phyloP scores from a whole-genome alignment of 2,329 filamentous ascomycete genomes.

The Hypoxylon sp. region DNA sequence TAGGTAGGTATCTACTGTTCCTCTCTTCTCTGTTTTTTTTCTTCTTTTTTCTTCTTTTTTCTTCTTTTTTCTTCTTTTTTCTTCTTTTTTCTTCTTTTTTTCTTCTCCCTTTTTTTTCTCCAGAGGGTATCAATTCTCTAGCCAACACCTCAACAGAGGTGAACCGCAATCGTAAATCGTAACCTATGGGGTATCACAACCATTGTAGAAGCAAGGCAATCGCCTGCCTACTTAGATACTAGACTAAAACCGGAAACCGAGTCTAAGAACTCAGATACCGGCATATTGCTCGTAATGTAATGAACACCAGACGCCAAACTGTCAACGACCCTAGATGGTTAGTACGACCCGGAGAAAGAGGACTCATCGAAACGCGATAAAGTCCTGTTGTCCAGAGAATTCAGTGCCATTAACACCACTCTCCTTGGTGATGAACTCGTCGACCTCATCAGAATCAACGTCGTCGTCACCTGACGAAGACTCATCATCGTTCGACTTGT shows the following conservation, averaged over 20 bases:
- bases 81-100: constrained; percentile 6
- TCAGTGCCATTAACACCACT: constrained; percentile 63
- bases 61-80: constrained; percentile 7
- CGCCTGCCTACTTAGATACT: constrained; percentile 28
- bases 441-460: constrained; percentile 78
- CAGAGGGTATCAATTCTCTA: constrained; percentile 28
- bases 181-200: constrained; percentile 36
- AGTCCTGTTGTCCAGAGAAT: constrained; percentile 67
- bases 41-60: constrained; percentile 8
- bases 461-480: constrained; percentile 74
- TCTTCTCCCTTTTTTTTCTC: constrained; percentile 15
- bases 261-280: constrained; percentile 7
- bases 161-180: too few relatives aligned
- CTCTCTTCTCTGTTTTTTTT: too few relatives aligned
- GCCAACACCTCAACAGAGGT: constrained; percentile 14
- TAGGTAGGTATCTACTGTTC: too few relatives aligned
- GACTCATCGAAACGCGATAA: constrained; percentile 58
- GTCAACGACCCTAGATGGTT: constrained; percentile 35
- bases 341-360: constrained; percentile 35
- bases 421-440: constrained; percentile 69
- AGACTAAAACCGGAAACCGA: constrained; percentile 17
- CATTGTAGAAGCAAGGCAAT: constrained; percentile 30
- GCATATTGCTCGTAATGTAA: constrained; percentile 10
- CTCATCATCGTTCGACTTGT: constrained; percentile 82
- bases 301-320: too few relatives aligned